Base-by-base conservation (phyloP, 129 eudicot genomes). In the Saussurea involucrata region DNA sequence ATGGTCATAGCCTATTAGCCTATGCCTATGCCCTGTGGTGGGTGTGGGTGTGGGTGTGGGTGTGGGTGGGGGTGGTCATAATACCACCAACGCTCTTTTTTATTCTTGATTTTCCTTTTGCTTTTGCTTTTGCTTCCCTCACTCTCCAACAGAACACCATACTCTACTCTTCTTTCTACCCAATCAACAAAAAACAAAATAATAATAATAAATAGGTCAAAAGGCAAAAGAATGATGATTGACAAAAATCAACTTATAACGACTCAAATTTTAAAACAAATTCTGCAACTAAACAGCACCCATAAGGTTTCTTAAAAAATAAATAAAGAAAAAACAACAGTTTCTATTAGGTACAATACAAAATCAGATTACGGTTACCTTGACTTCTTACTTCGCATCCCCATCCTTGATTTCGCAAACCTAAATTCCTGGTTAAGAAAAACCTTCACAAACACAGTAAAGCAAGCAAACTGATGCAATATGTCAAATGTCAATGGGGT, bases 361-460 rank as follows among this genome's bases (percentile, higher is more conserved):
- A 53, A 53, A 53, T 53, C 61, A 22, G 61, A 53, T n/a, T 4
- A n/a, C 61, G 6, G 22, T 85, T 75, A 91, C 85, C 94, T 89
- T 44, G 97, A 85, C 75, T 89, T 89, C 92, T 91, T 90, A 70
- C 98, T 91, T 32, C 96, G 93, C 93, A 87, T 80, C 71, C 98
- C 97, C 98, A 93, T 93, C 71, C 98, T 73, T 18, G 98, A 93
- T 78, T 89, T 93, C 20, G 98, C 98, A 80, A 71, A 90, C 76
- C 98, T 90, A 76, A 37, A 49, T 24, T 61, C 75, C 66, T 63
- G 10, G 86, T 92, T 78, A 90, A 88, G 83, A 37, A 68, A 71
- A 87, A 80, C 24, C n/a, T 28, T 70, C 11, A 8, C 28, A 15
- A 49, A 13, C 12, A 27, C 36, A 42, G 33, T 6, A 3, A 2